Evolutionary conservation across 2,329 filamentous ascomycete genomes (phyloP).

Genomic region (Trichoderma citrinoviride): DNA sequence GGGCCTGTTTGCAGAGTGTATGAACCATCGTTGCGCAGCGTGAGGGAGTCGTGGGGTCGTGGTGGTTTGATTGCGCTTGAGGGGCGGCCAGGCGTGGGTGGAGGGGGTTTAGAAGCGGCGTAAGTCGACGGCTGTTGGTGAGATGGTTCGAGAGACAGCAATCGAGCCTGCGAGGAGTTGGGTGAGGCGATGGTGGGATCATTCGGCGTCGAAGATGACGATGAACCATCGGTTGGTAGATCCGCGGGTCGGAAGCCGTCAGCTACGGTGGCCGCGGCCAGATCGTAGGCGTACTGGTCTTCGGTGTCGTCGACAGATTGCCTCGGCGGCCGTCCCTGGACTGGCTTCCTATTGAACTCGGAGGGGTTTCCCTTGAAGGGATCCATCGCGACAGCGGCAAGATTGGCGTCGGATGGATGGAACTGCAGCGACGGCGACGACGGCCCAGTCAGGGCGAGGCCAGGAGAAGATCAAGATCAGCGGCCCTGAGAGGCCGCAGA

Average conservation of each 20-base stretch:
- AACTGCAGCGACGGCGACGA: neutral
- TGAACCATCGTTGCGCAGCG: constrained; percentile 52
- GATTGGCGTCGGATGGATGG: constrained; percentile 6
- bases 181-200: constrained; percentile 27
- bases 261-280: constrained; percentile 50
- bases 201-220: constrained; percentile 1
- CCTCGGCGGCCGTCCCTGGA: constrained; percentile 43
- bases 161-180: constrained; percentile 14
- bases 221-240: constrained; percentile 13
- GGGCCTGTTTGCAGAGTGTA: constrained; percentile 26
- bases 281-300: constrained; percentile 49
- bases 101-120: constrained; percentile 24
- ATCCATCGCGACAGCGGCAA: constrained; percentile 39
- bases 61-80: constrained; percentile 58
- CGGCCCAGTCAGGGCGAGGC: neutral
- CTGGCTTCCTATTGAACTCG: constrained; percentile 42
- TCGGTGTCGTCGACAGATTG: constrained; percentile 27
- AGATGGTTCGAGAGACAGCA: constrained; percentile 1
- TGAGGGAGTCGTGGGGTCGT: constrained; percentile 48
- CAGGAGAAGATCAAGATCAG: constrained; percentile 6
- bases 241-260: constrained; percentile 49
- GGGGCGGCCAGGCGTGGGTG: constrained; percentile 39
- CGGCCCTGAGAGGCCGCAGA: constrained; percentile 20
- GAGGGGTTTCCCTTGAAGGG: constrained; percentile 39
- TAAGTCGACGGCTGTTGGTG: neutral